Evolutionary conservation across 2,329 filamentous ascomycete genomes (phyloP).

Genomic region (Talaromyces marneffei): DNA sequence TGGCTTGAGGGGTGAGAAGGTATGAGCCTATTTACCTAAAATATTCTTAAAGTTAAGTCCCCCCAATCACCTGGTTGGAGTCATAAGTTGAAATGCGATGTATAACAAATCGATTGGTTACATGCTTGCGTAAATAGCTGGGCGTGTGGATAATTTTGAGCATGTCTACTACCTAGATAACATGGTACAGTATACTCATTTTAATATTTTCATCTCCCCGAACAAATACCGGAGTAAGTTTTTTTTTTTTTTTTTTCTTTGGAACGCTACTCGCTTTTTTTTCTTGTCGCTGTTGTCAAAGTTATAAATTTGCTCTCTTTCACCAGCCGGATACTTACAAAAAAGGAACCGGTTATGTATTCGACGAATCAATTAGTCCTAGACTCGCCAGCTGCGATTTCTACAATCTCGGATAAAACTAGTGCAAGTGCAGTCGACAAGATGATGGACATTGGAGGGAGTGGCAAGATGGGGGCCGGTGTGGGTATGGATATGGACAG

Average conservation of each 20-base stretch:
- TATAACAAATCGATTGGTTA: neutral
- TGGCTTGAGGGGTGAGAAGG: neutral
- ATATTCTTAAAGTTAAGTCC: neutral
- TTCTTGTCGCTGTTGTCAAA: neutral
- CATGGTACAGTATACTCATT: no score
- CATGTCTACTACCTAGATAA: no score
- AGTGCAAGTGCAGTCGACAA: constrained; percentile 10
- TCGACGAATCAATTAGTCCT: neutral
- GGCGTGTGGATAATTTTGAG: neutral
- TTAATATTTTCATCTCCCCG: no score
- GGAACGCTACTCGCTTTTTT: neutral
- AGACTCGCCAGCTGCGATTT: neutral
- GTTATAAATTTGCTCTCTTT: neutral
- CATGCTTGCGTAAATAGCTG: neutral
- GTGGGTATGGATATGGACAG: constrained; percentile 18
- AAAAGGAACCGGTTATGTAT: neutral
- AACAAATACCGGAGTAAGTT: no score
- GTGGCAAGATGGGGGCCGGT: constrained; percentile 32
- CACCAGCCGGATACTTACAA: neutral
- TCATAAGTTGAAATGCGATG: neutral
- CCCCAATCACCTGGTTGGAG: neutral
- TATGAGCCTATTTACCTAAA: constrained; percentile 5
- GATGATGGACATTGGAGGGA: constrained; percentile 19
- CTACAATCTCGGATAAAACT: neutral
- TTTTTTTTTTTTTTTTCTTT: no score